Evolutionary conservation across 495 filamentous ascomycete genomes (phyloP), one percentile per base, ranked within the genome.

Genomic region (Mycothermus thermophilus): DNA sequence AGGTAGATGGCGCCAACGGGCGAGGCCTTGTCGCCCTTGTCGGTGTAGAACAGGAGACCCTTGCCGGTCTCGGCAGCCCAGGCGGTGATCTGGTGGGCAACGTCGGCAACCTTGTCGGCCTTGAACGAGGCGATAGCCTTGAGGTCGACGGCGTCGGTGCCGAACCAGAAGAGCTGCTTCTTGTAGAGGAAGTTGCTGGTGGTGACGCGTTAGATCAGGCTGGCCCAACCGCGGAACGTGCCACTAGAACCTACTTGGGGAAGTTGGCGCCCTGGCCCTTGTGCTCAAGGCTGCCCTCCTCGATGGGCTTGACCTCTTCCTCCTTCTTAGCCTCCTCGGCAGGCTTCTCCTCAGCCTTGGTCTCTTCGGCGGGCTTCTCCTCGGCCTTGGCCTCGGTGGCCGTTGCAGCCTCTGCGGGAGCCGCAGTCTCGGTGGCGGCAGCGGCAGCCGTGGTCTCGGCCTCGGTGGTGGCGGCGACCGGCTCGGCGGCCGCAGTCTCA

Each of bases 41-140:
- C 55, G 58, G 76, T 74, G 60, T 83, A 84, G 69, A 90, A 93
- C 22, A 95, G 64, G 5, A 97, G 78, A 59, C 90, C 90, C 72
- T 92, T 94, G 51, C 90, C 87, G 39, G 90, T 96, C 64, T 92
- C 74, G 41, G 69, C 76, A 36, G 87, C 83, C 80, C 92, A 93
- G 27, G 90, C 79, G 47, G 74, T 78, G 46, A 75, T 80, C 33
- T 81, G 73, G 62, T 88, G 77, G 42, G 80, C 80, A 40, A 78
- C 60, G 10, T 81, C 77, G 25, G 64, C 57, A 29, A 78, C 62
- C 79, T 95, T 92, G 71, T 93, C 90, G 47, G 77, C 77, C 60
- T 78, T 77, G 50, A 92, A 96, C 42, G 59, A 59, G 41, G 64
- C 50, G 24, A 93, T 67, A 51, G 80, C 64, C 60, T 90, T 80